These are phyloP conservation scores for Aspergillus taichungensis DNA, from an alignment of 495 filamentous ascomycete genomes.

Conservation along the genomic window DNA sequence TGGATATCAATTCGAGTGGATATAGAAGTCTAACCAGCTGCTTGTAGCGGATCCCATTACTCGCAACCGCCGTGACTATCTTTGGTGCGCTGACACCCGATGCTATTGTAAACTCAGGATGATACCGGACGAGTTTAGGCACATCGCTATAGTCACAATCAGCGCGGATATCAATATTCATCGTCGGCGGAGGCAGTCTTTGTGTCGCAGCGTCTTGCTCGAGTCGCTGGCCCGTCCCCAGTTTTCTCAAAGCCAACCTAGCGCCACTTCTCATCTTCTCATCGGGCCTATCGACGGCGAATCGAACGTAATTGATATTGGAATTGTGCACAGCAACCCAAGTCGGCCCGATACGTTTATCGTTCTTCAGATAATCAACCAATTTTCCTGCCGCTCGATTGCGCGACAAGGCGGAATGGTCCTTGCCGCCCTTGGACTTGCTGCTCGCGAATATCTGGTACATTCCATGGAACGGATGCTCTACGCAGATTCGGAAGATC, in stretches of 20 bases:
- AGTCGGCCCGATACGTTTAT: conserved; percentile 35
- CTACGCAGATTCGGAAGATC: conserved; percentile 70
- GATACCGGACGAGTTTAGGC: conserved; percentile 60
- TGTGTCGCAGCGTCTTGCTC: conserved; percentile 46
- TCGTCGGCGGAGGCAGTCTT: conserved; percentile 78
- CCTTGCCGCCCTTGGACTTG: conserved; percentile 56
- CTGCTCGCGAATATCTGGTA: conserved; percentile 85
- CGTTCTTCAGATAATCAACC: conserved; percentile 46
- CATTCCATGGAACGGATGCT: conserved; percentile 94
- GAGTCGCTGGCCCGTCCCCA: conserved; percentile 45
- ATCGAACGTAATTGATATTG: conserved; percentile 61
- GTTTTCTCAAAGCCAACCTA: conserved; percentile 52
- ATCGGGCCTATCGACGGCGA: conserved; percentile 56
- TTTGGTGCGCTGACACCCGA: conserved; percentile 87
- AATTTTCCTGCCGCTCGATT: conserved; percentile 61
- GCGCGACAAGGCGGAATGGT: conserved; percentile 63
- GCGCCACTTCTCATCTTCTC: conserved; percentile 59
- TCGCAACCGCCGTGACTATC: conserved; percentile 69
- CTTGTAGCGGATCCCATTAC: conserved; percentile 69
- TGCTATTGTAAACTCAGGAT: conserved; percentile 69
- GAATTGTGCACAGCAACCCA: conserved; percentile 64
- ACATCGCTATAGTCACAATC: conserved; percentile 68
- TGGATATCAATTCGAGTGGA: not conserved
- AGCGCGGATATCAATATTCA: conserved; percentile 67
- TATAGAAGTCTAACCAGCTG: conserved; percentile 55